Percentiles rank a stretch among this genome's conserved stretches.
phyloP scores from a whole-genome alignment of 148 eudicot genomes.

The Cornus kousa region DNA sequence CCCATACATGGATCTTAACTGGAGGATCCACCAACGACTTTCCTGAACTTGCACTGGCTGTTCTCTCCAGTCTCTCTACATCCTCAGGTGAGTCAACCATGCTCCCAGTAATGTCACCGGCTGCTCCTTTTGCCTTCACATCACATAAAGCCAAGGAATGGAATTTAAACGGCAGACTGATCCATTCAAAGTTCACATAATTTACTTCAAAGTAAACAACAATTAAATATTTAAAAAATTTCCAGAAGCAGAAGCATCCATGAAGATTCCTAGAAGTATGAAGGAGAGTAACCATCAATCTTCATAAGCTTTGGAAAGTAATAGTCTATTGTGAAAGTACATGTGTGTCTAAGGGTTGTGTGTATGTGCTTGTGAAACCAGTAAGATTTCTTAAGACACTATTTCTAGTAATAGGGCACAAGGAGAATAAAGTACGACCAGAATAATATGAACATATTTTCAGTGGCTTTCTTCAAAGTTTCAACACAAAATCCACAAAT shows the following conservation, averaged over 20 bases:
- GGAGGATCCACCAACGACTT: slow-evolving; percentile 51
- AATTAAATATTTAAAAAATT: neutral
- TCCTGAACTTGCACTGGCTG: slow-evolving; percentile 30
- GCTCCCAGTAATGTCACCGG: slow-evolving; percentile 30
- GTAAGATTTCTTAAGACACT: neutral
- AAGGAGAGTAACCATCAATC: neutral
- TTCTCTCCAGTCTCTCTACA: slow-evolving; percentile 38
- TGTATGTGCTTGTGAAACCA: neutral
- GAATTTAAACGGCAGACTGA: slow-evolving; percentile 8
- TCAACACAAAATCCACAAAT: neutral
- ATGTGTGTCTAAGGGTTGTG: neutral
- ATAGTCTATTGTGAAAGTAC: neutral
- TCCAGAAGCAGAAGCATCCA: neutral
- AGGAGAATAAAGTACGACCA: neutral
- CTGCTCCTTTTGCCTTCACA: slow-evolving; percentile 52
- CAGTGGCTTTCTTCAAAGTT: neutral
- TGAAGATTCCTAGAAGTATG: neutral
- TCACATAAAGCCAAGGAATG: slow-evolving; percentile 7
- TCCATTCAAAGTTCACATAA: neutral
- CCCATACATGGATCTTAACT: slow-evolving; percentile 42
- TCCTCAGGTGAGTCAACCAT: slow-evolving; percentile 41
- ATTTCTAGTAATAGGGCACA: neutral
- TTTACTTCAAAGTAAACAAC: neutral
- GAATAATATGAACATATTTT: neutral
- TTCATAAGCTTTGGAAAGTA: neutral